phyloP scores from a whole-genome alignment of 345 rosid species.

The Hibiscus trionum region DNA sequence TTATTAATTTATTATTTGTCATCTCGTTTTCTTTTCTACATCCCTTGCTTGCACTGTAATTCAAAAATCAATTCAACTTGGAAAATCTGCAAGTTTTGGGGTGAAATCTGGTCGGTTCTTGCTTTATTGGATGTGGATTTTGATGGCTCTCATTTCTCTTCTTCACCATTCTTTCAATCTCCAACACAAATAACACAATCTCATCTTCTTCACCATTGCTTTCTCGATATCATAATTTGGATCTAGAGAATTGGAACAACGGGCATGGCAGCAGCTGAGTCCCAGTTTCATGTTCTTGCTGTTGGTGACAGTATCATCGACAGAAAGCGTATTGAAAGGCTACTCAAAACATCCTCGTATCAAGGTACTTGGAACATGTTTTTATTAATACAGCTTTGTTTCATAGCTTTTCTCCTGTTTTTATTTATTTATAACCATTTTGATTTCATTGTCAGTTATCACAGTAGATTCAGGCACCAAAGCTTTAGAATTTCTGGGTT shows the following conservation, averaged over 20 bases:
- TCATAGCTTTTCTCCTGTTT: neutral
- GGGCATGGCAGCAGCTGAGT: constrained; percentile 3
- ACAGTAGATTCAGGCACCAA: constrained; percentile 69
- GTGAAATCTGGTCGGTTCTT: constrained; percentile 46
- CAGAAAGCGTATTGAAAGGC: no score
- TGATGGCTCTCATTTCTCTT: constrained; percentile 26
- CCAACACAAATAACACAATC: neutral
- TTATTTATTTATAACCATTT: neutral
- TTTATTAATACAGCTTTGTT: neutral
- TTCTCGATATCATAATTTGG: constrained; percentile 5
- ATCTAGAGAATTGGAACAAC: constrained; percentile 25
- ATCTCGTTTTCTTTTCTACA: neutral
- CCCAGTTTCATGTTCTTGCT: no score
- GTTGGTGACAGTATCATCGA: no score
- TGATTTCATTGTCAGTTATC: constrained; percentile 38
- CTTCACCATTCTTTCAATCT: neutral
- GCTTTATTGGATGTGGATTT: constrained; percentile 34
- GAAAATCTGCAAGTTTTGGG: constrained; percentile 37
- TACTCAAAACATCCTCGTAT: no score
- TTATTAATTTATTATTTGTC: constrained; percentile 10
- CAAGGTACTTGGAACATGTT: constrained; percentile 11
- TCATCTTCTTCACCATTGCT: neutral
- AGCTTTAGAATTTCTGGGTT: constrained; percentile 64
- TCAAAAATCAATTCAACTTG: constrained; percentile 30
- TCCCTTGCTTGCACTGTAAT: constrained; percentile 46